Evolutionary conservation across 2,329 filamentous ascomycete genomes (phyloP), one percentile per base, ranked within the genome.

Genomic region (Elsinoe arachidis): DNA sequence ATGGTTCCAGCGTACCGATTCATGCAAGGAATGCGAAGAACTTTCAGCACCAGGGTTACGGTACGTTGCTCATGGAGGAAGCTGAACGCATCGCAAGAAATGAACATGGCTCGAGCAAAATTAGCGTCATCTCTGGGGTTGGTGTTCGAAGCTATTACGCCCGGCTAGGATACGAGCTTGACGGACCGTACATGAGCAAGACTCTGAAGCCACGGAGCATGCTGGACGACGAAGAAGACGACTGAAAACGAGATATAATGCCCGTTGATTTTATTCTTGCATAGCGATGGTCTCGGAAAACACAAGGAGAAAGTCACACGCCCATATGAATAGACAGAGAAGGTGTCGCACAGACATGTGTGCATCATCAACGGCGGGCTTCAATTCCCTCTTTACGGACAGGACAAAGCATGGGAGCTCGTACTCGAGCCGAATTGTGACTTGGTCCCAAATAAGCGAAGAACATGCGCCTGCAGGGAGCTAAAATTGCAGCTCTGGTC

Each of bases 1-100:
- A 99, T 69, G 93, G 93, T 6, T 92, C 89, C 17, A 93, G 95
- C 0, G 93, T 99, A n/a, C 95, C 93, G 0, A 88, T 99, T 46
- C 93, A 99, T 72, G 92, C 90, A 7, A 82, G 95, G 58, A 93
- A 99, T 65, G 90, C 92, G 17, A 86, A 88, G 72, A 97, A 97
- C 73, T 97, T 97, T 73, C 93, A 99, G 75, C 93, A 99, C 74
- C 93, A 96, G 70, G 93, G 93, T 0, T 99, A 95, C 64, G 93
- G 93, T 49, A 99, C 93, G 1, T 72, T 99, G 60, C 69, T 99
- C 63, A 99, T 99, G 95, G 92, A 97, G 68, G 92, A 97, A 74
- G 95, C 93, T 0, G 93, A 97, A 75, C 81, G 91, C 54, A 99
- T 99, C 62, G 92, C 95, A 0, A 81, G 89, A 57, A 87, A 96